Evolutionary conservation across 1,284 basidiomycete genomes (phyloP).

Genomic region (Moesziomyces parantarcticus): DNA sequence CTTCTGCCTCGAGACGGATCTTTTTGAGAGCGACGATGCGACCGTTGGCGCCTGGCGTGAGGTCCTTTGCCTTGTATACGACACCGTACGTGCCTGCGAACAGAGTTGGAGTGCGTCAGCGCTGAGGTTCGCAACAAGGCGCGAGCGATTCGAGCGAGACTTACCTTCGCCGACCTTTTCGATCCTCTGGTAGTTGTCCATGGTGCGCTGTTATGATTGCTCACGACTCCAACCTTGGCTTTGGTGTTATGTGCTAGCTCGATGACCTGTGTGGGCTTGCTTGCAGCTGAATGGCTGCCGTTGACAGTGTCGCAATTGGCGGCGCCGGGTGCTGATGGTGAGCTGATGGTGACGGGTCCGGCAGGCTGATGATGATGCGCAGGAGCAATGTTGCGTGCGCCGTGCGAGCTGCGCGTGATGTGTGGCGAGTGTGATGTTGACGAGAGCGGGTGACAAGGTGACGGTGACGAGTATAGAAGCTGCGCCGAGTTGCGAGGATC

Average conservation of each 20-base stretch:
- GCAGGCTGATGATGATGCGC: too few relatives aligned
- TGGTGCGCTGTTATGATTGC: slow-evolving; percentile 24
- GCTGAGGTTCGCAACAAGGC: neutral
- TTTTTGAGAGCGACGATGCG: slow-evolving; percentile 77
- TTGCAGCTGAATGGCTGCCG: too few relatives aligned
- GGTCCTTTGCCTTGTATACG: slow-evolving; percentile 76
- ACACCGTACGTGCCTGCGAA: slow-evolving; percentile 93
- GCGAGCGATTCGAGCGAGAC: neutral
- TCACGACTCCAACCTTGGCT: too few relatives aligned
- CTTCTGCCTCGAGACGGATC: slow-evolving; percentile 96
- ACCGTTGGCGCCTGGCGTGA: slow-evolving; percentile 76
- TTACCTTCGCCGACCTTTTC: slow-evolving; percentile 75
- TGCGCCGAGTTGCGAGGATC: too few relatives aligned
- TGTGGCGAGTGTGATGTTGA: neutral
- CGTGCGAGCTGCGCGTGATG: neutral
- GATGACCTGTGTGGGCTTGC: too few relatives aligned
- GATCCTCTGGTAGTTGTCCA: slow-evolving; percentile 74
- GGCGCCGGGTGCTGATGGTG: too few relatives aligned
- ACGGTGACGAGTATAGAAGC: neutral
- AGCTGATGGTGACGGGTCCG: too few relatives aligned
- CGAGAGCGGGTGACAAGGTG: neutral
- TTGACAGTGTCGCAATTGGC: too few relatives aligned
- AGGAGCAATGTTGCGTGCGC: neutral
- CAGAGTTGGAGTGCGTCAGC: slow-evolving; percentile 1
- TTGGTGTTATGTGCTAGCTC: too few relatives aligned